A percentile compares a stretch with the other conserved stretches of the same genome.
Conservation (phyloP, 257 asterid species). For the Nicotiana paniculata region DNA sequence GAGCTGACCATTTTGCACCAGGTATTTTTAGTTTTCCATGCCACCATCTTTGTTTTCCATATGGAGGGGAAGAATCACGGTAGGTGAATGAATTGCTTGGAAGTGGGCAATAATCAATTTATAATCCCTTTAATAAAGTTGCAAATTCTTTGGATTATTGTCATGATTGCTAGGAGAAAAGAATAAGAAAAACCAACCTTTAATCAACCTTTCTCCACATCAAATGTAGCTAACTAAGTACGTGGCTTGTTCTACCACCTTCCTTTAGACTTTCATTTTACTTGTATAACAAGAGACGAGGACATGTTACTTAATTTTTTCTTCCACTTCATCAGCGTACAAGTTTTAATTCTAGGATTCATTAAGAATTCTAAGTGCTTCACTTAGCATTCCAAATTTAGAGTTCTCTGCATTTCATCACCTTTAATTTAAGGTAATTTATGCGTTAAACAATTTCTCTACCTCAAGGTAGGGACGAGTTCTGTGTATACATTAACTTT, state of each 20-base stretch:
- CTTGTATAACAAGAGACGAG: background rate
- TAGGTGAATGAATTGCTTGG: conserved; percentile 10
- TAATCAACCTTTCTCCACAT: background rate
- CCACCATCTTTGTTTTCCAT: background rate
- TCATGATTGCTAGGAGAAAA: background rate
- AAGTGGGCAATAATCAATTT: conserved; percentile 6
- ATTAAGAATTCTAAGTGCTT: background rate
- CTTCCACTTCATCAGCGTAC: background rate
- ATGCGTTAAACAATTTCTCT: too few relatives aligned
- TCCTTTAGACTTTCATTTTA: background rate
- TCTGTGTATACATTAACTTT: too few relatives aligned
- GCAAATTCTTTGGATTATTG: background rate
- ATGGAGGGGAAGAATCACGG: conserved; percentile 6
- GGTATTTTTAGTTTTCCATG: conserved; percentile 22
- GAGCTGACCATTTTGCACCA: conserved; percentile 19
- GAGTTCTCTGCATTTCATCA: background rate
- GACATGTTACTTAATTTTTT: background rate
- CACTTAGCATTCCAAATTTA: background rate
- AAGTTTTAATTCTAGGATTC: background rate
- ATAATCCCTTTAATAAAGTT: conserved; percentile 1
- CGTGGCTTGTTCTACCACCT: background rate
- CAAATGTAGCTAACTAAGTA: background rate
- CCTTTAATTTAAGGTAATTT: background rate
- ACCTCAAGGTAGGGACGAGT: too few relatives aligned
- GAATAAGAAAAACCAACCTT: background rate